phyloP scores from a whole-genome alignment of 78 protist species.

The Dictyostelium firmibasis region DNA sequence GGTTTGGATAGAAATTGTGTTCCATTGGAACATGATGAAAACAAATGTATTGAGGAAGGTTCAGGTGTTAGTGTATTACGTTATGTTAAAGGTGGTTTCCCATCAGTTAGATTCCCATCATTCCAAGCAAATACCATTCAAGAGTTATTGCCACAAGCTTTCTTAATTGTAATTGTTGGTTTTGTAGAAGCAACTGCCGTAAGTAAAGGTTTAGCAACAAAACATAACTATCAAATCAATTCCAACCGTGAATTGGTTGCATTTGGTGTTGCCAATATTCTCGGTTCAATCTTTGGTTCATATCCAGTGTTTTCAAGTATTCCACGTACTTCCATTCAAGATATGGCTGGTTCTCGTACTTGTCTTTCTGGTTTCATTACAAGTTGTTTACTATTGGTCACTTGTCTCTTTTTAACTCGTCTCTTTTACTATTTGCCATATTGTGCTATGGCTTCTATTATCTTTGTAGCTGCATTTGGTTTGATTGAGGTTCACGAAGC shows the following conservation, averaged over 20 bases:
- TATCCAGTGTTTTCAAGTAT: conserved; percentile 72
- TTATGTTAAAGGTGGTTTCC: conserved; percentile 60
- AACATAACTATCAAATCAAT: conserved; percentile 64
- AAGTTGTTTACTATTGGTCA: conserved; percentile 18
- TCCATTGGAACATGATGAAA: not conserved
- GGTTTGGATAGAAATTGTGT: not conserved
- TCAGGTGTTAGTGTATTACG: conserved; percentile 15
- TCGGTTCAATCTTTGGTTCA: conserved; percentile 56
- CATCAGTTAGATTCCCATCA: conserved; percentile 35
- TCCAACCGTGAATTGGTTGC: conserved; percentile 81
- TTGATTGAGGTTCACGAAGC: conserved; percentile 73
- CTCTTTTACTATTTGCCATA: conserved; percentile 55
- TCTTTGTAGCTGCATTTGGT: conserved; percentile 81
- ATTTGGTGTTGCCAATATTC: conserved; percentile 64
- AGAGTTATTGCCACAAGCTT: conserved; percentile 48
- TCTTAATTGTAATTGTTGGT: conserved; percentile 56
- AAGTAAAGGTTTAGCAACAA: conserved; percentile 64
- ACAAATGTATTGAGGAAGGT: not conserved
- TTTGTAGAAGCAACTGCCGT: conserved; percentile 82
- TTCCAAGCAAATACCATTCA: not conserved
- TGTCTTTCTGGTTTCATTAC: conserved; percentile 62
- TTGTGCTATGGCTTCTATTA: conserved; percentile 67
- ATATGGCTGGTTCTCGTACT: conserved; percentile 60
- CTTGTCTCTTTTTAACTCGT: conserved; percentile 63
- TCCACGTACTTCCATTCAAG: conserved; percentile 73